Conservation (phyloP, 345 rosid genomes). For the Rhizophora apiculata region DNA sequence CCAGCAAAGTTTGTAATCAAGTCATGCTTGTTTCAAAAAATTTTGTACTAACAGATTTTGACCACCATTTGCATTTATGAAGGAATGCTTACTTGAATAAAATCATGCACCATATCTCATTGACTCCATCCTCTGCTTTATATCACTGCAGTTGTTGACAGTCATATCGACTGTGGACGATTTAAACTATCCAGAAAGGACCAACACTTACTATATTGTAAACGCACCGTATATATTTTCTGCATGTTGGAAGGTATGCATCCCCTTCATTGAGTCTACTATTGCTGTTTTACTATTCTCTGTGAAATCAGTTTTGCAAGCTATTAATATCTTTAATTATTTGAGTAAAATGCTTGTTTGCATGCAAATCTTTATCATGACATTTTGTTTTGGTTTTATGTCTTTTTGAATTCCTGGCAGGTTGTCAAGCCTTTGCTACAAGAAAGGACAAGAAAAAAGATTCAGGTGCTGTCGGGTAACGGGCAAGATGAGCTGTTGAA, state of each 20-base stretch:
- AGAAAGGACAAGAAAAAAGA: slow-evolving; percentile 80
- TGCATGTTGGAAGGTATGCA: slow-evolving; percentile 80
- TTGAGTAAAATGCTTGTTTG: neutral
- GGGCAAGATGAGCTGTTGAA: slow-evolving; percentile 82
- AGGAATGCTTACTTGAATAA: too few species aligned
- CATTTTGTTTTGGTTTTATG: neutral
- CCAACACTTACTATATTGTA: slow-evolving; percentile 75
- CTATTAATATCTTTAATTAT: neutral
- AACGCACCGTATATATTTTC: slow-evolving; percentile 92
- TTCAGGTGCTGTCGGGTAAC: slow-evolving; percentile 72
- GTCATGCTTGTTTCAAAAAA: neutral
- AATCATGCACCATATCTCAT: neutral
- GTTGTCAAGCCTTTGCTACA: slow-evolving; percentile 91
- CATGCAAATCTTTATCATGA: neutral
- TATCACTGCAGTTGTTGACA: slow-evolving; percentile 67
- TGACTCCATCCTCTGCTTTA: neutral
- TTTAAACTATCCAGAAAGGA: slow-evolving; percentile 94
- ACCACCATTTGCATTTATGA: too few species aligned
- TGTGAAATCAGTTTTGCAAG: neutral
- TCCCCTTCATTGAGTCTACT: neutral
- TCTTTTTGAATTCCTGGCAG: slow-evolving; percentile 35
- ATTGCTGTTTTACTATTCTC: neutral
- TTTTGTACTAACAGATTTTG: too few species aligned
- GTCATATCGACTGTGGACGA: slow-evolving; percentile 82
- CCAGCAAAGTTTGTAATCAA: neutral